A percentile compares a stretch with the other conserved stretches of the same genome.
phyloP scores from a whole-genome alignment of 768 basidiomycete species.

The Ramaria rubella region DNA sequence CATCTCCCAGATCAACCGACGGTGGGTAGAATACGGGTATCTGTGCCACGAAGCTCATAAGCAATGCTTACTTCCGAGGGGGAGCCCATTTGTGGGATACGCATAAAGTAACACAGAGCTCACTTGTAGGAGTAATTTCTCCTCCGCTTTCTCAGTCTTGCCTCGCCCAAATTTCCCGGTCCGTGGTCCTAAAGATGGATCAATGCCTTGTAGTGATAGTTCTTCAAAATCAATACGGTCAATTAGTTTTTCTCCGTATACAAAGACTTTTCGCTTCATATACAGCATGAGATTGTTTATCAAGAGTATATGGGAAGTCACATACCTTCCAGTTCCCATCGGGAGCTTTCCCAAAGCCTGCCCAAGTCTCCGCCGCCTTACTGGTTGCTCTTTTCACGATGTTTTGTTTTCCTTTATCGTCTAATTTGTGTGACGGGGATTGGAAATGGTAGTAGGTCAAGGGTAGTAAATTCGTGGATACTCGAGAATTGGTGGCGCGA shows the following conservation, averaged over 20 bases:
- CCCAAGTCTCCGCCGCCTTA: constrained; percentile 56
- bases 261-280: constrained; percentile 51
- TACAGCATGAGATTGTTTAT: background rate
- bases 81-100: background rate
- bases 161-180: constrained; percentile 16
- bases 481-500: constrained; percentile 29
- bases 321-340: constrained; percentile 68
- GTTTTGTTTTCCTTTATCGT: constrained; percentile 31
- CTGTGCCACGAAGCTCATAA: constrained; percentile 28
- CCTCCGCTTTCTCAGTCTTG: background rate
- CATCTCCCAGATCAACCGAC: constrained; percentile 29
- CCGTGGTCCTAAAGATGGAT: constrained; percentile 61
- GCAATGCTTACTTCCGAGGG: background rate
- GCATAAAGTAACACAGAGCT: background rate
- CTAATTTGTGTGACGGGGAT: constrained; percentile 18
- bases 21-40: constrained; percentile 56
- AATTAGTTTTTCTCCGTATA: constrained; percentile 58
- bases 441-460: constrained; percentile 20
- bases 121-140: constrained; percentile 11
- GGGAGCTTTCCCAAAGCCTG: constrained; percentile 57
- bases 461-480: constrained; percentile 33
- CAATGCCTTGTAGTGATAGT: constrained; percentile 62
- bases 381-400: constrained; percentile 40
- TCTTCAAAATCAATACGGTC: constrained; percentile 80
- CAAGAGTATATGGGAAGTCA: background rate